Evolutionary conservation across 2,329 filamentous ascomycete species (phyloP), one percentile per base, ranked within the genome.

Genomic region (Monosporascus sp.): DNA sequence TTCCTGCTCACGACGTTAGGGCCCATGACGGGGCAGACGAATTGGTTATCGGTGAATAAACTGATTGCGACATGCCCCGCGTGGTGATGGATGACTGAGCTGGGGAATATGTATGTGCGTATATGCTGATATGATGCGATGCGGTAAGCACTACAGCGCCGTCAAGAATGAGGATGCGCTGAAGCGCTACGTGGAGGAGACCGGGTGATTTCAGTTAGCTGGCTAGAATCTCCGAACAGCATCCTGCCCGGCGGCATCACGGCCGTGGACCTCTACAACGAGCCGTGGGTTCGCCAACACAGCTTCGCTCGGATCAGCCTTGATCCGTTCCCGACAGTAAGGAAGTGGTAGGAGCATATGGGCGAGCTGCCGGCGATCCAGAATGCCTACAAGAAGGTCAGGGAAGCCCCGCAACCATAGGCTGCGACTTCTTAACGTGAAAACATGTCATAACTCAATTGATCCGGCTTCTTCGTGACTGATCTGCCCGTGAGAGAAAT

Each of bases 151-250:
- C 46, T 70, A 72, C 55, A 66, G 74, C 52, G 15, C 63, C 0
- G 54, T 60, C 25, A 68, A 72, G 59, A 75, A 75, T 46, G 70
- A 74, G 0, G 69, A 75, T 57, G 73, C 72, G 1, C 57, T 72
- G 22, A 60, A 70, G 50, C 55, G 72, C 22, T 75, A 75, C 46
- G 60, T 63, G 14, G 67, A 65, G 47, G 72, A 75, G 60, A 66
- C 65, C n/a, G n/a, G n/a, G n/a, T n/a, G 27, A 11, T 27, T 27
- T 27, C 27, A 3, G 27, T 11, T 27, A 11, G 27, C 27, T 4
- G 27, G 11, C 27, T 31, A 31, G 27, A 31, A 3, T 11, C 11
- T 31, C 37, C 6, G 39, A 43, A 20, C 39, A 75, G 68, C 49
- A 65, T 75, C 35, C 49, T 75, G 24, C 67, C 67, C 2, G 64